Evolutionary conservation across 352 stramenopile genomes (phyloP), one percentile per base, ranked within the genome.

Genomic region (Pythium dissimile): DNA sequence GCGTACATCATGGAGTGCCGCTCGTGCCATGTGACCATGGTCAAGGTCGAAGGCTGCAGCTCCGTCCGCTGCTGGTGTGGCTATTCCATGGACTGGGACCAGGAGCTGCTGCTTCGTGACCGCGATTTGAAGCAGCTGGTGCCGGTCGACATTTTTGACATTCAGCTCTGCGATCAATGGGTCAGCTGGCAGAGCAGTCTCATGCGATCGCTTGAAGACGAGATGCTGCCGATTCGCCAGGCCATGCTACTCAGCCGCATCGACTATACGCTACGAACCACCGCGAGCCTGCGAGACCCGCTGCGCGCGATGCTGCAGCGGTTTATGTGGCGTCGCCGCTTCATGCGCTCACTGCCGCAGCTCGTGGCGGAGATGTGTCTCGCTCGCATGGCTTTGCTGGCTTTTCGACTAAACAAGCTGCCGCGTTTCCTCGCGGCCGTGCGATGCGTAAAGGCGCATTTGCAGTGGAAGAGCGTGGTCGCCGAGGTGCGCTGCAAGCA

Each of bases 131-230:
- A 64, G 2, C 54, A 64, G 11, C 37, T 78, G 12, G 28, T 80
- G 10, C 68, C 67, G 1, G 65, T 80, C 21, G 70, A 80, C 34
- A 32, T 62, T 0, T 77, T 70, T 43, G 69, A 82, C 51, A 37
- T 59, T 26, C 52, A 65, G 1, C 15, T 50, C 15, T 68, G 53
- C 37, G 16, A 32, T 6, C 20, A 3, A 4, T 80, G 68, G 71
- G n/a, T 45, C 2, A 37, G 9, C 5, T 72, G 58, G 61, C 37
- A 64, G 18, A 18, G 18, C 18, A 32, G 24, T 15, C 30, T 58
- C 20, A 32, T 7, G 30, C 43, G 27, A 10, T 32, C 34, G 26
- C 23, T 63, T 9, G 16, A 4, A 5, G 54, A 59, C 15, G 21
- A 54, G 8, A 2, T 65, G 21, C 10, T 52, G 15, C 10, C 20